Conservation (phyloP, 148 eudicot species). For the Cornus suecica region DNA sequence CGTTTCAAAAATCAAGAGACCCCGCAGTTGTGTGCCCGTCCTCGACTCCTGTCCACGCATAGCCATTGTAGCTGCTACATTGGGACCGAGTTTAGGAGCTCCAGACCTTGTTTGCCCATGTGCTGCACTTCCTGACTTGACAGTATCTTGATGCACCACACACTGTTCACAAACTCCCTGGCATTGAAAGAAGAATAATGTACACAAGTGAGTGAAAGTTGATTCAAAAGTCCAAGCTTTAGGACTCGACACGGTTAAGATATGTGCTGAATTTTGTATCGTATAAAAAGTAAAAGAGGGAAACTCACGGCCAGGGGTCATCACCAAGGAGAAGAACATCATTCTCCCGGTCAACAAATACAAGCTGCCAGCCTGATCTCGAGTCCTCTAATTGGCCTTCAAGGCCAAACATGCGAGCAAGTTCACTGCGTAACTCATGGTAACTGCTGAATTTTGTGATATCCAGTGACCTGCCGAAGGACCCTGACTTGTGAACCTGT, state of each 20-base stretch:
- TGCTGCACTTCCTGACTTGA: constrained; percentile 76
- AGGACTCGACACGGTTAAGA: background rate
- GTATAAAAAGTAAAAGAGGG: background rate
- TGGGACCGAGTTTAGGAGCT: constrained; percentile 49
- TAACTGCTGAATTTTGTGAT: constrained; percentile 82
- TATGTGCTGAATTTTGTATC: background rate
- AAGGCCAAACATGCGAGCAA: constrained; percentile 82
- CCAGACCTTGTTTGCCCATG: constrained; percentile 68
- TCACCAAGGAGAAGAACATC: constrained; percentile 94
- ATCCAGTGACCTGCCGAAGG: constrained; percentile 75
- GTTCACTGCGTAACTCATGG: constrained; percentile 70
- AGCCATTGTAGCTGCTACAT: constrained; percentile 47
- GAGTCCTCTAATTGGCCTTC: constrained; percentile 85
- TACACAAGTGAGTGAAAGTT: background rate
- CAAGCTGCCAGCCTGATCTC: constrained; percentile 99
- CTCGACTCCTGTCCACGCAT: constrained; percentile 40
- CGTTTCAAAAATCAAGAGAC: constrained; percentile 53
- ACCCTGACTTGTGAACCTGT: constrained; percentile 78
- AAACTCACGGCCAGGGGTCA: constrained; percentile 89
- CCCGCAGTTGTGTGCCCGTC: constrained; percentile 53
- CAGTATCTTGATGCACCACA: constrained; percentile 76
- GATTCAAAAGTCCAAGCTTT: background rate
- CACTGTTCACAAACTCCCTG: constrained; percentile 81
- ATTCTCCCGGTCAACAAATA: constrained; percentile 91
- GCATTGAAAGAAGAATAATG: background rate